phyloP scores from a whole-genome alignment of 768 basidiomycete genomes.

The Kwoniella sp. region DNA sequence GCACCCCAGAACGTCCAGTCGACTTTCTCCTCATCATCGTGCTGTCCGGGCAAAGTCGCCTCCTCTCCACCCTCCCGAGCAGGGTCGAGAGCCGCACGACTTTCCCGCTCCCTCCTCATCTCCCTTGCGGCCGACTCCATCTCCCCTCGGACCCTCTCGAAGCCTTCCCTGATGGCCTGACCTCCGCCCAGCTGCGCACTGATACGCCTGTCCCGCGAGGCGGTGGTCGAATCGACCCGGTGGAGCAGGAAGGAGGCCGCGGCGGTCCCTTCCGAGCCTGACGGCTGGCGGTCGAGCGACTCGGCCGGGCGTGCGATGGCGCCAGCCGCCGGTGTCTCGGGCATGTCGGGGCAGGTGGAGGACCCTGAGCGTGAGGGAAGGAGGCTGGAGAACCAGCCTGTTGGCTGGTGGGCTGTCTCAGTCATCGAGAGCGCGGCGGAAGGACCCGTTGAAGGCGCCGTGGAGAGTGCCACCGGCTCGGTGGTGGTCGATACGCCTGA shows the following conservation, averaged over 20 bases:
- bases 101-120: slow-evolving; percentile 36
- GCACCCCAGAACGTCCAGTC: slow-evolving; percentile 74
- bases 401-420: slow-evolving; percentile 1
- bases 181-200: slow-evolving; percentile 38
- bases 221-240: slow-evolving; percentile 27
- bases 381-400: slow-evolving; percentile 30
- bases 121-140: slow-evolving; percentile 45
- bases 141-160: slow-evolving; percentile 42
- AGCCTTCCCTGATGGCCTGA: slow-evolving; percentile 37
- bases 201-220: slow-evolving; percentile 34
- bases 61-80: slow-evolving; percentile 7
- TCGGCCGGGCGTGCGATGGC: neutral
- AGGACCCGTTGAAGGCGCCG: slow-evolving; percentile 6
- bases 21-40: slow-evolving; percentile 17
- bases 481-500: neutral
- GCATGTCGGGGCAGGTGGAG: neutral
- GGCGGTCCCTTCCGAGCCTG: slow-evolving; percentile 16
- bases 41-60: no score
- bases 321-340: neutral
- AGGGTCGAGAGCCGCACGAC: neutral
- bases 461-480: slow-evolving; percentile 1
- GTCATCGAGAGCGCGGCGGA: slow-evolving; percentile 7
- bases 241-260: slow-evolving; percentile 27
- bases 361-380: slow-evolving; percentile 13
- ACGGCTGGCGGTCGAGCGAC: slow-evolving; percentile 1